Evolutionary conservation across 2,329 filamentous ascomycete species (phyloP), one percentile per base, ranked within the genome.

Genomic region (Ceratocystis harringtonii): DNA sequence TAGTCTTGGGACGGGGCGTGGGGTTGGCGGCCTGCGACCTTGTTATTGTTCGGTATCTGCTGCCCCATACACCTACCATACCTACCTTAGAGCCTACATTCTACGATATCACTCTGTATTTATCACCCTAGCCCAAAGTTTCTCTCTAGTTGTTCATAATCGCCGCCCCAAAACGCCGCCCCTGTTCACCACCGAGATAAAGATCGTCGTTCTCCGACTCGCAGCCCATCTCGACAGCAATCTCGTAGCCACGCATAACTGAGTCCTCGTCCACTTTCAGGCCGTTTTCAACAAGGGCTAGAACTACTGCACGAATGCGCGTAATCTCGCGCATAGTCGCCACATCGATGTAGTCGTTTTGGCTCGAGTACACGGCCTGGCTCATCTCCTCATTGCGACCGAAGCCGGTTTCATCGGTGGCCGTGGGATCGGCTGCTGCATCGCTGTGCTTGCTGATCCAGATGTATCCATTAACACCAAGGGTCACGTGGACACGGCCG

Each of bases 381-480:
- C 86, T 91, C 70, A 80, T 85, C 76, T 99, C 94, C 74, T 97
- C 94, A 74, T 96, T 82, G 69, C 89, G 83, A 64, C 90, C 95
- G 71, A 96, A 89, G 78, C 84, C 72, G 17, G 90, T 87, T 78
- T 81, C 69, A 15, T 76, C 77, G n/a, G 75, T 74, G n/a, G 78
- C 76, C 55, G 81, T 77, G 48, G 75, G 72, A 50, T 75, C 73
- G 4, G 76, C 75, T n/a, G 81, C 80, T 44, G 81, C 81, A 69
- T 89, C 85, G 6, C 88, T 78, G 71, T 95, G 90, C 77, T 90
- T 92, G 75, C 87, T 86, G 72, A 97, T 92, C 88, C 90, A 99
- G 67, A 97, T 91, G 73, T 95, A 97, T 0, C 94, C 94, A 72
- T 99, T 99, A 48, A 99, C 94, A 1, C 94, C 94, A 0, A 99